phyloP scores from a whole-genome alignment of 106 monocot species.

The Narthecium ossifragum region DNA sequence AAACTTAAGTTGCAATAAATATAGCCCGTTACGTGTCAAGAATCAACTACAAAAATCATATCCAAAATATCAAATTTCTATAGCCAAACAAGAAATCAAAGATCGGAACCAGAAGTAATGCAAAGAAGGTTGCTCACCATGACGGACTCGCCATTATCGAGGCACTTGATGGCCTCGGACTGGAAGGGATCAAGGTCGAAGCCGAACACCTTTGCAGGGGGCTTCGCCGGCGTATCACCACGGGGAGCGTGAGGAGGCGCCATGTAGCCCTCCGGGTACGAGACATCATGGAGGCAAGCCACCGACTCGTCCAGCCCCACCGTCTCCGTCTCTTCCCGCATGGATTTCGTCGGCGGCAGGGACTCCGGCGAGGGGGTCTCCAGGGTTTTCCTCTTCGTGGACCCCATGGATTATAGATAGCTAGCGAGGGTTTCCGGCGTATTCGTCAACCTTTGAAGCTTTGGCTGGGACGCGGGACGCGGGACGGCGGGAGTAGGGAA shows the following conservation, averaged over 20 bases:
- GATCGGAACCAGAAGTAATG: too few species aligned
- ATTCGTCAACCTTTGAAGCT: too few species aligned
- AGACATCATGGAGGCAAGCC: conserved; percentile 85
- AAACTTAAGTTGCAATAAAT: too few species aligned
- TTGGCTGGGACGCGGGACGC: too few species aligned
- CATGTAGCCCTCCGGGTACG: conserved; percentile 71
- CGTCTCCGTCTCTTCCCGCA: conserved; percentile 9
- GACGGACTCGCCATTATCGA: conserved; percentile 88
- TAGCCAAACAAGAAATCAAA: too few species aligned
- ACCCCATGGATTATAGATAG: conserved; percentile 25
- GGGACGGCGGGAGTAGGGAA: too few species aligned
- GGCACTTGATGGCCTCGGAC: conserved; percentile 73
- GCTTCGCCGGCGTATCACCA: conserved; percentile 18
- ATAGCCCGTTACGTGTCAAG: too few species aligned
- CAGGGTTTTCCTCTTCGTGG: conserved; percentile 56
- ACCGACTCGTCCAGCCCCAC: conserved; percentile 30
- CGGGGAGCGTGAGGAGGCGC: conserved; percentile 6
- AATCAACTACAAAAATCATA: too few species aligned
- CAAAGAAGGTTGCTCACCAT: conserved; percentile 37
- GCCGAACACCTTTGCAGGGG: conserved; percentile 65
- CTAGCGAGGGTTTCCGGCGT: too few species aligned
- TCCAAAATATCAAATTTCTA: too few species aligned
- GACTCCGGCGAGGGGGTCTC: conserved; percentile 4
- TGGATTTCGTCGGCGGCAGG: conserved; percentile 16
- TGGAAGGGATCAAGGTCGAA: conserved; percentile 92